Evolutionary conservation across 306 rosid species (phyloP), one percentile per base, ranked within the genome.

Genomic region (Casuarina cunninghamiana): DNA sequence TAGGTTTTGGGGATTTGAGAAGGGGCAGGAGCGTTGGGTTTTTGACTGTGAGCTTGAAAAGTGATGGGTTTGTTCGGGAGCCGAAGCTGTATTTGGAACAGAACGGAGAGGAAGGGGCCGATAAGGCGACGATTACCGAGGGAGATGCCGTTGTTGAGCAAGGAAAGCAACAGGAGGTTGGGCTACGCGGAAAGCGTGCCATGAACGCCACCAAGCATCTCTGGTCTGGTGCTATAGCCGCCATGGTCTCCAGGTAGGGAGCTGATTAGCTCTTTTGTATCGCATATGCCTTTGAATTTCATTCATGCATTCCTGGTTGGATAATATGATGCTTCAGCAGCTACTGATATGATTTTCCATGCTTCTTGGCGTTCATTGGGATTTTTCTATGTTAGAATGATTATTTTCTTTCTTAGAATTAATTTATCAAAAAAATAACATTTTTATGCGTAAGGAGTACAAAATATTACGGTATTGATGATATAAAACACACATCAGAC

Each of bases 211-310:
- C 97, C 61, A 95, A 88, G 69, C 97, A 95, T 84, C 89, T 95
- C 10, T 95, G 97, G 99, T 81, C 99, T 60, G 99, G 97, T 83
- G 97, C 97, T 43, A 78, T 91, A 9, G 97, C 97, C n/a, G 97
- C 99, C 77, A 93, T 95, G 99, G 99, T 95, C 84, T 93, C 99
- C 69, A 93, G 97, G 99, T 94, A 68, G 75, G 58, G 4, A 26
- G 10, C 10, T 26, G 15, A 57, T 57, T 26, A 57, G 37, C 26
- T 21, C 21, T 57, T 21, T 11, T 57, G 37, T 26, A 21, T 21
- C 26, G 38, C 5, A 3, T 38, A 6, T 21, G 26, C 37, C 10
- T 21, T 19, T 57, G 13, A 26, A 19, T 26, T 57, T 5, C 9
- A 21, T 9, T 57, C 39, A 21, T 7, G 5, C 39, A 57, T 21